Evolutionary conservation across 768 basidiomycete genomes (phyloP), one percentile per base, ranked within the genome.

Genomic region (Lentinula aciculospora): DNA sequence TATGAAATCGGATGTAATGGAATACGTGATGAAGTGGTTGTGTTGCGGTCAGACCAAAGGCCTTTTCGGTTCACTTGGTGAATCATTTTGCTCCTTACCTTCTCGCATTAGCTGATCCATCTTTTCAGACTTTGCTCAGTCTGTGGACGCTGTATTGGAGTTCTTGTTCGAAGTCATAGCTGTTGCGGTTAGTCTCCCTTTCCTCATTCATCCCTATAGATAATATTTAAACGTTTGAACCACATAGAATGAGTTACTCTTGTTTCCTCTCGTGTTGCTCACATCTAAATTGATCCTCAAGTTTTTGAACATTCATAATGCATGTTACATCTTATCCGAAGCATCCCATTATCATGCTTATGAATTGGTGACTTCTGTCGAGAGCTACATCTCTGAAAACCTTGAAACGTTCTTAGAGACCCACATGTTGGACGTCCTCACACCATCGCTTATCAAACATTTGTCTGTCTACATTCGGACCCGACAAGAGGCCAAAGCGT

Each of bases 91-190:
- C 15, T 48, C 10, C 10, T 44, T 46, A 31, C 15, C 17, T 48
- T 32, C 12, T 50, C 21, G 2, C 57, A 54, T 36, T 17, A 9
- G 34, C 45, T 61, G 29, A 53, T 64, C 37, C 36, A 32, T 5
- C 8, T n/a, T 31, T 42, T 15, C 65, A 89, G 89, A 88, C 51
- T 88, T 84, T 64, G 71, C 80, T 3, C 64, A 80, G 25, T 81
- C 80, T 1, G 72, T 84, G 4, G 93, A 98, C 57, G 84, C 89
- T 34, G 74, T 92, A 29, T 69, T 98, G 57, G 88, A 93, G 60
- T 92, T 94, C 62, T 81, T 94, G 72, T 93, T 97, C 60, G 83
- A 87, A 21, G 85, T 98, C 15, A 82, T 97, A 70, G 86, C 86
- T 34, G 87, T 84, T 17, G 92, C 94, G 34, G 93, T 94, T 67